Evolutionary conservation across 331 rosid species (phyloP).

Genomic region (Phaseolus coccineus): DNA sequence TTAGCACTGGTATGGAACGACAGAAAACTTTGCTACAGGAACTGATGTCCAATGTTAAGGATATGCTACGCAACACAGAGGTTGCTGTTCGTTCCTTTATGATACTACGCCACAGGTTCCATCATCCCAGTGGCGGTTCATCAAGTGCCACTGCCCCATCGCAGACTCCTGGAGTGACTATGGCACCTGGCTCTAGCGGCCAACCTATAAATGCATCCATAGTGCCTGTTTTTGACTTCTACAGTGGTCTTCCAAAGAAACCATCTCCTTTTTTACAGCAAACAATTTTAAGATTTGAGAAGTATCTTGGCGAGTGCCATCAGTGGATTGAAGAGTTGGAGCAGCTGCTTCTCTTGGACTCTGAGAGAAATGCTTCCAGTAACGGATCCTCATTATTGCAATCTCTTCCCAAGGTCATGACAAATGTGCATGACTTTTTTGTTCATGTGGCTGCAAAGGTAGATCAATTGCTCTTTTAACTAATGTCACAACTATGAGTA

Average conservation of each 20-base stretch:
- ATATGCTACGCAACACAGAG: slow-evolving; percentile 88
- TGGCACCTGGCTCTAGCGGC: slow-evolving; percentile 55
- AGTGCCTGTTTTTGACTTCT: slow-evolving; percentile 91
- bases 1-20: slow-evolving; percentile 81
- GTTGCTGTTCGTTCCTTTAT: slow-evolving; percentile 93
- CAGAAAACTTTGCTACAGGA: slow-evolving; percentile 78
- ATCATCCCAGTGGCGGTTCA: slow-evolving; percentile 77
- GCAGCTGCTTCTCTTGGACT: slow-evolving; percentile 77
- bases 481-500: slow-evolving; percentile 26
- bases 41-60: slow-evolving; percentile 78
- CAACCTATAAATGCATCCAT: slow-evolving; percentile 69
- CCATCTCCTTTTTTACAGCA: slow-evolving; percentile 93
- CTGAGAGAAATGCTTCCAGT: slow-evolving; percentile 67
- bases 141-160: slow-evolving; percentile 75
- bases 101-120: slow-evolving; percentile 87
- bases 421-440: slow-evolving; percentile 92
- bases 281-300: slow-evolving; percentile 90
- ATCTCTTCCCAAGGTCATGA: slow-evolving; percentile 95
- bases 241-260: slow-evolving; percentile 90
- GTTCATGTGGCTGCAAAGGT: slow-evolving; percentile 99
- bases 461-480: slow-evolving; percentile 26
- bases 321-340: slow-evolving; percentile 97
- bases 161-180: slow-evolving; percentile 66
- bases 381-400: slow-evolving; percentile 75
- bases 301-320: slow-evolving; percentile 78